These are phyloP conservation scores for Syncephalastrum monosporum DNA, from an alignment of 371 early-diverging fungal species.

Conservation along the genomic window DNA sequence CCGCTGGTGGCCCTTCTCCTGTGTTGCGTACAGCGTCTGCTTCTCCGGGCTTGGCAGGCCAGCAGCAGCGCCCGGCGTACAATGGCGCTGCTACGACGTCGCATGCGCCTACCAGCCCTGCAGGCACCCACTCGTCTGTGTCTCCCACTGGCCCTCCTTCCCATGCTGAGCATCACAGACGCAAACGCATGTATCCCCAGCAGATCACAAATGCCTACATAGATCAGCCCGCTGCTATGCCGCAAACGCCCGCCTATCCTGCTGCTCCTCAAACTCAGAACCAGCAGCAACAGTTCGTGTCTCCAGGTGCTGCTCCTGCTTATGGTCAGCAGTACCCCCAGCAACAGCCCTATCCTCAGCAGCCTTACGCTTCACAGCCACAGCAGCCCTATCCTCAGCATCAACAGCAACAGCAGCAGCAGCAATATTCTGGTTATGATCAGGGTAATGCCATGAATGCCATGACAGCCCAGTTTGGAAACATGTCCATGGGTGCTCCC, in stretches of 20 bases:
- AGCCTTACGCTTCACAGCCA: no score
- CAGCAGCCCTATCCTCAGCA: conserved; percentile 23
- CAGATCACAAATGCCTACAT: conserved; percentile 49
- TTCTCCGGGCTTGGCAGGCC: no score
- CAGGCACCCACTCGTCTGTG: not conserved
- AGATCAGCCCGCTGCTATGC: conserved; percentile 20
- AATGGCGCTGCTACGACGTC: not conserved
- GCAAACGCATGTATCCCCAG: conserved; percentile 65
- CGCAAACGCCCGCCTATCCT: conserved; percentile 16
- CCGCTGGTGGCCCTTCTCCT: not conserved
- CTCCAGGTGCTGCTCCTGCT: conserved; percentile 18
- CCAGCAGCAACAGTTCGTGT: conserved; percentile 21
- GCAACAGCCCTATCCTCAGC: no score
- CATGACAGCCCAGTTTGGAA: conserved; percentile 47
- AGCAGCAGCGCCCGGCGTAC: no score
- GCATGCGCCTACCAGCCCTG: not conserved
- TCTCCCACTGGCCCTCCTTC: conserved; percentile 15
- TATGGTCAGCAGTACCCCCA: conserved; percentile 24
- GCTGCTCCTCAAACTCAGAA: conserved; percentile 12
- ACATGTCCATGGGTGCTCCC: conserved; percentile 33
- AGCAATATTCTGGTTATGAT: conserved; percentile 25
- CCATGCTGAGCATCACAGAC: conserved; percentile 33
- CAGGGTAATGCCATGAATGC: conserved; percentile 25
- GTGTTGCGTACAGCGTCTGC: no score
- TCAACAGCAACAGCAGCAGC: conserved; percentile 23